Conservation (phyloP, 768 basidiomycete species). For the Rhizopogon vulgaris region DNA sequence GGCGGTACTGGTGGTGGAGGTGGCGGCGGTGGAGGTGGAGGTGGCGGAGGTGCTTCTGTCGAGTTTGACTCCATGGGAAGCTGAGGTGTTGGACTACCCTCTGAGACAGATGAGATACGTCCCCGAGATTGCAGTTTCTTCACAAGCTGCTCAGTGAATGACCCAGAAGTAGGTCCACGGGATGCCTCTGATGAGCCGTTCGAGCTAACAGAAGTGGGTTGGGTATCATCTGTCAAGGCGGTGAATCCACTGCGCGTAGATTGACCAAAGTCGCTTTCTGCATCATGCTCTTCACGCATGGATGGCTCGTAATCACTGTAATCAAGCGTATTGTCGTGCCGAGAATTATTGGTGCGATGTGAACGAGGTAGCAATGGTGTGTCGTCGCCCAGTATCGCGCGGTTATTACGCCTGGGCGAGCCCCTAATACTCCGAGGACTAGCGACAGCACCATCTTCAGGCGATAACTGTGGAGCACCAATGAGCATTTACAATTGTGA, state of each 20-base stretch:
- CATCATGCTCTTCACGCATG: constrained; percentile 43
- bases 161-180: constrained; percentile 34
- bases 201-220: constrained; percentile 51
- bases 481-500: constrained; percentile 10
- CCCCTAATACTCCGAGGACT: constrained; percentile 65
- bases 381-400: constrained; percentile 26
- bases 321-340: constrained; percentile 36
- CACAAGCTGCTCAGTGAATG: constrained; percentile 57
- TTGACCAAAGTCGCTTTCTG: constrained; percentile 50
- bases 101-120: constrained; percentile 32
- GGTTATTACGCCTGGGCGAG: constrained; percentile 55
- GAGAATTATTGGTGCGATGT: constrained; percentile 37
- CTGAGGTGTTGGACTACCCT: constrained; percentile 29
- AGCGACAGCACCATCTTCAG: constrained; percentile 50
- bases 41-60: constrained; percentile 20
- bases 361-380: constrained; percentile 34
- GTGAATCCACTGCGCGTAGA: constrained; percentile 31
- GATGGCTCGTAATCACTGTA: constrained; percentile 39
- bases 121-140: constrained; percentile 51
- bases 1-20: constrained; percentile 15
- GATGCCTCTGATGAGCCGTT: constrained; percentile 32
- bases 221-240: constrained; percentile 44
- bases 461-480: constrained; percentile 45
- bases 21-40: constrained; percentile 21
- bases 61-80: constrained; percentile 33